A percentile compares a stretch with the other conserved stretches of the same genome.
Evolutionary conservation across 2,329 filamentous ascomycete genomes (phyloP).

Genomic region (Epichloe scottii): DNA sequence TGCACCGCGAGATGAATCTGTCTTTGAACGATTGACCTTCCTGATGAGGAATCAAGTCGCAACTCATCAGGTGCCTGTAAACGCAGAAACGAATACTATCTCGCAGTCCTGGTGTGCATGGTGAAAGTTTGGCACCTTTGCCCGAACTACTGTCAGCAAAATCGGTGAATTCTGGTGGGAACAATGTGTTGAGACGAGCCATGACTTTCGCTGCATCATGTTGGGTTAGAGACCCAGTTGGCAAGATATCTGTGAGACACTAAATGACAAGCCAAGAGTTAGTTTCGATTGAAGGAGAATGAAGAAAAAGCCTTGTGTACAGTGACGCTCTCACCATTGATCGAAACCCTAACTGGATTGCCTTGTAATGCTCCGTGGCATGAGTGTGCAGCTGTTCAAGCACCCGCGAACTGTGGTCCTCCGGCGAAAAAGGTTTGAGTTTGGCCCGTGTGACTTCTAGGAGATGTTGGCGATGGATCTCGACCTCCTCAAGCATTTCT

Average conservation of each 20-base stretch:
- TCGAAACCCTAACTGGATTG: slow-evolving; percentile 22
- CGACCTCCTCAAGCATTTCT: slow-evolving; percentile 19
- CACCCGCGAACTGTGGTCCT: slow-evolving; percentile 9
- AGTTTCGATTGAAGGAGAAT: background rate
- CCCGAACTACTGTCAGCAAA: slow-evolving; percentile 8
- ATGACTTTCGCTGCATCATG: slow-evolving; percentile 15
- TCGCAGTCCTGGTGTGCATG: slow-evolving; percentile 19
- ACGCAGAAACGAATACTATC: slow-evolving; percentile 23
- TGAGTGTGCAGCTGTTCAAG: slow-evolving; percentile 20
- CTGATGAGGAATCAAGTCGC: slow-evolving; percentile 9
- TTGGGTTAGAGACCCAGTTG: slow-evolving; percentile 2
- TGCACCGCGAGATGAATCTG: slow-evolving; percentile 22
- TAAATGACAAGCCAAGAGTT: background rate
- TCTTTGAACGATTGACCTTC: slow-evolving; percentile 15
- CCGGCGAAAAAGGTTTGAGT: slow-evolving; percentile 6
- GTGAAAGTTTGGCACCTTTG: slow-evolving; percentile 15
- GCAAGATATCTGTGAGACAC: slow-evolving; percentile 3
- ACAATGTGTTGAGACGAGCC: slow-evolving; percentile 24
- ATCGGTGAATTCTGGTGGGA: slow-evolving; percentile 14
- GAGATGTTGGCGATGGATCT: slow-evolving; percentile 19
- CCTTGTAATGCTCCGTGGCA: slow-evolving; percentile 16
- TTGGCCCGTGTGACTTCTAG: slow-evolving; percentile 12
- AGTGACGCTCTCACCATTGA: slow-evolving; percentile 15
- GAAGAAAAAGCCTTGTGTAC: background rate
- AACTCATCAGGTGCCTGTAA: slow-evolving; percentile 21